phyloP scores from a whole-genome alignment of 495 filamentous ascomycete species.

The Patellaria atrata region DNA sequence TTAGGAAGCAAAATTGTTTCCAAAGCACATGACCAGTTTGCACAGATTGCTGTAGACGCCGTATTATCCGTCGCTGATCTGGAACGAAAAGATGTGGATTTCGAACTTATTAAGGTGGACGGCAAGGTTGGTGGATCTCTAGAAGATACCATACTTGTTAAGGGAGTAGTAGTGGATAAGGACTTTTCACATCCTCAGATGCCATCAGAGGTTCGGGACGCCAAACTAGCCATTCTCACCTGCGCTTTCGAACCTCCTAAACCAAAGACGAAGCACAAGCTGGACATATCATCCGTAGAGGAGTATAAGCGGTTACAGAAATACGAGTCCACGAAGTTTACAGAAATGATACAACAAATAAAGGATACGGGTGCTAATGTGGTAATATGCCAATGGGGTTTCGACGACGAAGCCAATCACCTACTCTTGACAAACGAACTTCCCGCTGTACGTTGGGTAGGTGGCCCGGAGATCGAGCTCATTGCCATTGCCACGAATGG shows the following conservation, averaged over 20 bases:
- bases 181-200: slow-evolving; percentile 99
- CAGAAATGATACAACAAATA: slow-evolving; percentile 97
- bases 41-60: slow-evolving; percentile 91
- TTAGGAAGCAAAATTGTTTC: slow-evolving; percentile 98
- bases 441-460: slow-evolving; percentile 94
- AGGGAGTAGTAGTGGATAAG: slow-evolving; percentile 98
- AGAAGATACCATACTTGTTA: slow-evolving; percentile 88
- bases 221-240: slow-evolving; percentile 93
- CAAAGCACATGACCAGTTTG: slow-evolving; percentile 96
- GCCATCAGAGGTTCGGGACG: slow-evolving; percentile 83
- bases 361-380: slow-evolving; percentile 96
- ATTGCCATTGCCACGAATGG: slow-evolving; percentile 98
- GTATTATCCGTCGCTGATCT: slow-evolving; percentile 94
- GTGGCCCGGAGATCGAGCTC: slow-evolving; percentile 93
- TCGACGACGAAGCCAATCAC: slow-evolving; percentile 98
- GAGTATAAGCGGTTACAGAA: slow-evolving; percentile 94
- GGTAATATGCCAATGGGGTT: slow-evolving; percentile 98
- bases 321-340: slow-evolving; percentile 91
- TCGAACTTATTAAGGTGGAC: slow-evolving; percentile 98
- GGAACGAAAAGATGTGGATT: slow-evolving; percentile 93
- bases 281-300: slow-evolving; percentile 93
- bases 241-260: slow-evolving; percentile 99
- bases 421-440: slow-evolving; percentile 89
- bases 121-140: slow-evolving; percentile 92
- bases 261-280: slow-evolving; percentile 99